These are phyloP conservation scores for Isabelozyma gotoi DNA, from an alignment of 805 yeast species.

Conservation along the genomic window DNA sequence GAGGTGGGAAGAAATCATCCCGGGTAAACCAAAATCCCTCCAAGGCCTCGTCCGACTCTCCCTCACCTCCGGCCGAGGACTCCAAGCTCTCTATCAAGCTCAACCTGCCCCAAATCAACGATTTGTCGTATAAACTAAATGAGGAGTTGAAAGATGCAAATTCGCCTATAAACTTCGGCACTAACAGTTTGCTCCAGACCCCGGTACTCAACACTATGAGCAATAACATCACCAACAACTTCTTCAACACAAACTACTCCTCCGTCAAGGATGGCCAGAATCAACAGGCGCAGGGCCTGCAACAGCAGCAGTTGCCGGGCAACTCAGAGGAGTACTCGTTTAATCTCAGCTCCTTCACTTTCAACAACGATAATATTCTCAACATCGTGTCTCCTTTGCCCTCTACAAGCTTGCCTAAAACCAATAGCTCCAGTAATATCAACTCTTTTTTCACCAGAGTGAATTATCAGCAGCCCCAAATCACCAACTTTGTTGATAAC, in stretches of 20 bases:
- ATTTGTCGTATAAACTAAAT: not conserved
- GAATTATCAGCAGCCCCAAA: conserved; percentile 3
- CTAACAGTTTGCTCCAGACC: conserved; percentile 18
- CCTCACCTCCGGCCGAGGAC: not conserved
- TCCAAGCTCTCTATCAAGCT: not conserved
- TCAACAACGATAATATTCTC: conserved; percentile 11
- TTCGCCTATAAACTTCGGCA: not conserved
- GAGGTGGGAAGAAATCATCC: conserved; percentile 36
- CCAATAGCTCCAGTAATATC: conserved; percentile 10
- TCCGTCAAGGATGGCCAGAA: conserved; percentile 4
- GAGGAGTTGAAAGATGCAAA: not conserved
- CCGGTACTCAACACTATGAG: conserved; percentile 26
- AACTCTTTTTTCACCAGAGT: conserved; percentile 10
- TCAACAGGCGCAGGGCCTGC: conserved; percentile 2
- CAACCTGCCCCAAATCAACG: not conserved
- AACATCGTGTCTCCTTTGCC: not conserved
- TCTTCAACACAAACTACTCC: conserved; percentile 28
- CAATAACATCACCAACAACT: conserved; percentile 37
- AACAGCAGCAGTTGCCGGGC: conserved; percentile 1
- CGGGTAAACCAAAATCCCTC: not conserved
- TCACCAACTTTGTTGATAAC: conserved; percentile 15
- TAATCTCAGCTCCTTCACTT: conserved; percentile 34
- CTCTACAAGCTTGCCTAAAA: conserved; percentile 1
- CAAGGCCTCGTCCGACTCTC: not conserved
- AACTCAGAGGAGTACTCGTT: conserved; percentile 31